These are phyloP conservation scores for Proliferodiscus dingleyae DNA, from an alignment of 2,329 filamentous ascomycete species.

Conservation along the genomic window DNA sequence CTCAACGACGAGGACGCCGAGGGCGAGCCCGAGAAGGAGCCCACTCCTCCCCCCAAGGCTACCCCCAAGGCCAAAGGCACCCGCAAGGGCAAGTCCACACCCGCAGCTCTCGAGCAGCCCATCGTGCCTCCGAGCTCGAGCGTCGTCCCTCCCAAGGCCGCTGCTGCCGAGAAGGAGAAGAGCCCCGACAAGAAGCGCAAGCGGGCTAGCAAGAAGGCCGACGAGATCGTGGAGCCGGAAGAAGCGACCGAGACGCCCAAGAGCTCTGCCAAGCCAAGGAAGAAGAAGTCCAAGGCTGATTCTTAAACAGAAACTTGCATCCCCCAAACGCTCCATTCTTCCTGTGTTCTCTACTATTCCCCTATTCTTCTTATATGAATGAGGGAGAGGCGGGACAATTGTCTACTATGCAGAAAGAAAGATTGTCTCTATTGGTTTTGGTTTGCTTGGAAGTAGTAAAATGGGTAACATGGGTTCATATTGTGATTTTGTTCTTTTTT, in stretches of 20 bases:
- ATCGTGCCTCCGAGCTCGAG: constrained; percentile 17
- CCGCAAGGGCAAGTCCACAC: constrained; percentile 30
- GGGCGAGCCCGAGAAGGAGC: constrained; percentile 40
- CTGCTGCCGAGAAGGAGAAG: constrained; percentile 22
- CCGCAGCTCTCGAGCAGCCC: constrained; percentile 14
- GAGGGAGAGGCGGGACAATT: too few species aligned
- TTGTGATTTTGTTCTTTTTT: constrained; percentile 1
- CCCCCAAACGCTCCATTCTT: too few species aligned
- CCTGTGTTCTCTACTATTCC: too few species aligned
- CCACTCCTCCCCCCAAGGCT: constrained; percentile 48
- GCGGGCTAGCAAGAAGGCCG: constrained; percentile 47
- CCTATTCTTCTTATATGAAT: too few species aligned
- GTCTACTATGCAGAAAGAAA: background rate
- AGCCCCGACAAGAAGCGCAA: constrained; percentile 62
- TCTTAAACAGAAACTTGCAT: too few species aligned
- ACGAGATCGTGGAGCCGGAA: constrained; percentile 39
- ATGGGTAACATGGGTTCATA: constrained; percentile 1
- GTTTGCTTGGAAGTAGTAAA: constrained; percentile 1
- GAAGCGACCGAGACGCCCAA: constrained; percentile 22
- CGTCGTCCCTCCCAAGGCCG: constrained; percentile 20
- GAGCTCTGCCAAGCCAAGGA: constrained; percentile 25
- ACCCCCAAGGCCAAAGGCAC: constrained; percentile 47
- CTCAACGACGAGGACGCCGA: constrained; percentile 30
- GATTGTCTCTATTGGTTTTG: background rate
- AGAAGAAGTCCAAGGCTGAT: constrained; percentile 48